Evolutionary conservation across 129 eudicot genomes (phyloP).

Genomic region (Gnaphalium uliginosum): DNA sequence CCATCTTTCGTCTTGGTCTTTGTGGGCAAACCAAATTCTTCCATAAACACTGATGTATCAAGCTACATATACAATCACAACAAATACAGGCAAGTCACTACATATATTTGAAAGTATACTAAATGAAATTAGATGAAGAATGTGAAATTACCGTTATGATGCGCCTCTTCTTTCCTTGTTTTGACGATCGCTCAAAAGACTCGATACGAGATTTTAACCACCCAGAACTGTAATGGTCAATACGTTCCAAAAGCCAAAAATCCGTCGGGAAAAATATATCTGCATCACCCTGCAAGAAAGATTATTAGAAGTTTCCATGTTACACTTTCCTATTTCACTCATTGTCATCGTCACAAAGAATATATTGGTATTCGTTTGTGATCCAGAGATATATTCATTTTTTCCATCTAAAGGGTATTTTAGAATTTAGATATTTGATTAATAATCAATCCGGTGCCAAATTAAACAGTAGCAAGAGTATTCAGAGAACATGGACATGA

Average conservation of each 20-base stretch:
- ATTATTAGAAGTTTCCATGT: not conserved
- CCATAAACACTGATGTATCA: slow-evolving; percentile 94
- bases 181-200: slow-evolving; percentile 45
- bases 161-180: slow-evolving; percentile 87
- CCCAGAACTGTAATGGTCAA: slow-evolving; percentile 91
- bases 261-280: slow-evolving; percentile 98
- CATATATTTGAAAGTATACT: not conserved
- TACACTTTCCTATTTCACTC: not conserved
- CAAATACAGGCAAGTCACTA: not conserved
- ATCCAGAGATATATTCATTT: not conserved
- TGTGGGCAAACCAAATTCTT: slow-evolving; percentile 89
- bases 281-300: slow-evolving; percentile 73
- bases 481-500: slow-evolving; percentile 2
- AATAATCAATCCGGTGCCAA: not conserved
- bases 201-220: slow-evolving; percentile 53
- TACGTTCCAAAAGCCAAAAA: slow-evolving; percentile 82
- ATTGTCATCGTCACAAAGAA: not conserved
- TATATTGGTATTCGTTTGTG: not conserved
- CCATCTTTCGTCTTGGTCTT: slow-evolving; percentile 96
- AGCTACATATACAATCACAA: slow-evolving; percentile 50
- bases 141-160: slow-evolving; percentile 58
- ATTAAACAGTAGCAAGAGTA: not conserved
- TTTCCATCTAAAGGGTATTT: not conserved
- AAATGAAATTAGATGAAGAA: not conserved
- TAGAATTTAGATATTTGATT: not conserved